Evolutionary conservation across 495 filamentous ascomycete species (phyloP), one percentile per base, ranked within the genome.

Genomic region (Pyrenula aspistea): DNA sequence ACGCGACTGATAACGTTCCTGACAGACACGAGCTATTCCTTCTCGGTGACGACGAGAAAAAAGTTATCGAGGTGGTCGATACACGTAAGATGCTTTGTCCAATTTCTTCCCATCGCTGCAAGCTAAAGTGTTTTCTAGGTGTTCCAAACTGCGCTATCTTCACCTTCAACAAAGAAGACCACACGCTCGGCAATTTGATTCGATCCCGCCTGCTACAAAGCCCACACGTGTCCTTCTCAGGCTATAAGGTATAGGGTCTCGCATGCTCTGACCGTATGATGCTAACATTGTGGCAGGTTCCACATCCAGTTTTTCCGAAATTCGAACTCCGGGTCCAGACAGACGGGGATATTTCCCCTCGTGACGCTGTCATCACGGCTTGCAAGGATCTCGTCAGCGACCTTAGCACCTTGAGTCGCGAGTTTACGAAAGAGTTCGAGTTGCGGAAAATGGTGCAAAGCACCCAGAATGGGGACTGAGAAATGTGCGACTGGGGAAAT

Each of bases 361-460:
- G 87, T 56, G 85, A 94, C 61, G 91, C 91, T 0, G 74, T 99
- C n/a, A 67, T 93, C 59, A 73, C 80, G 36, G 81, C 83, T 49
- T 94, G 86, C 73, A 79, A 86, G 66, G 83, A 87, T 55, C 72
- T 96, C 22, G 86, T 99, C 54, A 75, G 80, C 55, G 83, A 90
- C 56, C 77, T 94, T 57, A 85, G 80, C 22, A 82, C 82, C 53
- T 68, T 97, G 22, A 86, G 83, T 36, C 83, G 88, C 54, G 87
- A 95, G 64, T 95, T 98, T 69, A 94, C 89, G 52, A 94, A 94
- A 67, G 94, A 99, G 71, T 94, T 83, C 65, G 91, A 96, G 61
- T 76, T 96, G 56, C 85, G 91, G 62, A 94, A 92, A 75, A 95
- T 92, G 77, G 87, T 87, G 22, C 82, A 83, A 15, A 84, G 80